Evolutionary conservation across 345 rosid genomes (phyloP), one percentile per base, ranked within the genome.

Genomic region (Cardamine resedifolia): DNA sequence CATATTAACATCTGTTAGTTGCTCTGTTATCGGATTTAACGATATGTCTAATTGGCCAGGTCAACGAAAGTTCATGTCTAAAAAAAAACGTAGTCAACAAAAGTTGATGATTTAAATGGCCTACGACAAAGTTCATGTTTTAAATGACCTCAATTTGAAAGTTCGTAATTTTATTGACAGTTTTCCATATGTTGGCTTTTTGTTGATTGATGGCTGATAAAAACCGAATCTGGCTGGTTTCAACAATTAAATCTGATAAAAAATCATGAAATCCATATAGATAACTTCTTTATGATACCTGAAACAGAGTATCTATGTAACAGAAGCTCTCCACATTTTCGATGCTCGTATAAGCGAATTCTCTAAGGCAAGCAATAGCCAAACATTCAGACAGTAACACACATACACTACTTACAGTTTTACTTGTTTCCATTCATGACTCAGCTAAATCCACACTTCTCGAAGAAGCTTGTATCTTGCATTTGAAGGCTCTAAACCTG

Each of bases 391-490:
- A 18, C 9, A 56, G 71, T 27, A 53, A 65, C 71, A 33, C 39
- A 48, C 34, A 65, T 27, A 61, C 4, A 44, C 21, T 74, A 66
- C 33, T 28, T 67, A 36, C 30, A 26, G 6, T 14, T 48, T 24
- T 18, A 57, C 33, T 73, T 26, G 23, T 44, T 58, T 49, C 43
- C 41, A 61, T 6, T 43, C 19, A 69, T 20, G 39, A 55, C 47
- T 48, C 34, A 45, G 23, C 67, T 70, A 70, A 36, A 87, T 80
- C 99, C 99, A 95, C 58, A 91, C 90, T 85, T 88, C 87, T 0
- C 87, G 79, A 50, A 95, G 97, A 76, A 94, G 98, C 62, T 81
- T 81, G 31, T 88, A 91, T 80, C 98, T 84, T 43, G 79, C 85
- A 78, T 83, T 94, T 51, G 70, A 49, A 34, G 72, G 70, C 4